These are phyloP conservation scores for Pugionium dolabratum DNA, from an alignment of 345 rosid species.

Conservation along the genomic window DNA sequence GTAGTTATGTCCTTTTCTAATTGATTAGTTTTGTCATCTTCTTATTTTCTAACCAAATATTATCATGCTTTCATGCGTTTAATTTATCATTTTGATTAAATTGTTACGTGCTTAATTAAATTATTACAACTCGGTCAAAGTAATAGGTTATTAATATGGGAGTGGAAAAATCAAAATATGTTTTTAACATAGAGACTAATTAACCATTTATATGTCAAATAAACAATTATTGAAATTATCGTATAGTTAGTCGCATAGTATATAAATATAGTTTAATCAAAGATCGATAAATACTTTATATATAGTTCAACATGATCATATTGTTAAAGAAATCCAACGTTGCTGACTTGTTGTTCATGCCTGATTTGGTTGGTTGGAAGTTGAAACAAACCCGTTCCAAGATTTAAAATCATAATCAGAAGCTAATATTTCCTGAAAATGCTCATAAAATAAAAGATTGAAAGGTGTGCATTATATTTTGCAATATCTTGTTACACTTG, in stretches of 20 bases:
- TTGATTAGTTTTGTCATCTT: conserved; percentile 6
- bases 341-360: conserved; percentile 10
- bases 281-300: too few species aligned
- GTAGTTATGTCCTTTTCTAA: conserved; percentile 5
- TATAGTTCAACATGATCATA: conserved; percentile 2
- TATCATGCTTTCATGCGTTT: background rate
- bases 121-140: conserved; percentile 22
- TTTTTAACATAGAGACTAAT: too few species aligned
- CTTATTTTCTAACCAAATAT: conserved; percentile 4
- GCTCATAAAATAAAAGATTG: background rate
- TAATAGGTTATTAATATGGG: too few species aligned
- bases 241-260: too few species aligned
- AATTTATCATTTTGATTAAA: conserved; percentile 1
- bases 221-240: too few species aligned
- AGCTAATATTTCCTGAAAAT: background rate
- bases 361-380: conserved; percentile 7
- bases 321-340: conserved; percentile 4
- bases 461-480: conserved; percentile 15
- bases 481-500: conserved; percentile 17
- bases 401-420: conserved; percentile 4
- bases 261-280: too few species aligned
- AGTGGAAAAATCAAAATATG: too few species aligned
- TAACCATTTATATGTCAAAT: too few species aligned
- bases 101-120: too few species aligned
- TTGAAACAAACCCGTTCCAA: background rate